These are phyloP conservation scores for Senna tora DNA, from an alignment of 306 rosid species.

Conservation along the genomic window DNA sequence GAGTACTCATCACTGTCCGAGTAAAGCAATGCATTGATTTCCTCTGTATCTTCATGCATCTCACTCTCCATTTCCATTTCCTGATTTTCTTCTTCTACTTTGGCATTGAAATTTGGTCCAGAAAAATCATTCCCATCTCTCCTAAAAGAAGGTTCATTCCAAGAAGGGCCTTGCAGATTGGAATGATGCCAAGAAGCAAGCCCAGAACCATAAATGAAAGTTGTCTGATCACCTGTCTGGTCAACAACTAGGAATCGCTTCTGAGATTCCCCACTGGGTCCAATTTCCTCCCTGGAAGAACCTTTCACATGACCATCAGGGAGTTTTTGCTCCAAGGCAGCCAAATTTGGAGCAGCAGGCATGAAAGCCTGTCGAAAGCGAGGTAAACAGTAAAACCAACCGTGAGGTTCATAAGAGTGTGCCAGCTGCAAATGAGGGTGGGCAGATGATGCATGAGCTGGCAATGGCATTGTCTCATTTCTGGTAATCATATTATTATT, in stretches of 20 bases:
- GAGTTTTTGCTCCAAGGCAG: constrained; percentile 36
- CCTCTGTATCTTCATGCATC: constrained; percentile 93
- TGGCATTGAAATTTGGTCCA: constrained; percentile 51
- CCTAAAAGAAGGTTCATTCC: constrained; percentile 38
- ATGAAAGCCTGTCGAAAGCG: constrained; percentile 55
- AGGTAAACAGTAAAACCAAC: constrained; percentile 80
- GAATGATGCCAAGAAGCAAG: constrained; percentile 56
- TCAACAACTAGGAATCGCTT: constrained; percentile 76
- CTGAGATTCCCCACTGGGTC: constrained; percentile 42
- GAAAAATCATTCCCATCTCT: constrained; percentile 41
- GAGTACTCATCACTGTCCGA: constrained; percentile 68
- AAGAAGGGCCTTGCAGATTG: constrained; percentile 33
- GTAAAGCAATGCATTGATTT: constrained; percentile 88
- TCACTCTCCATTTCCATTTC: constrained; percentile 62
- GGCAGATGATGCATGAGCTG: constrained; percentile 44
- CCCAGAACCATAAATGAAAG: constrained; percentile 64
- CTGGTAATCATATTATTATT: constrained; percentile 31
- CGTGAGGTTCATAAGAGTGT: constrained; percentile 60
- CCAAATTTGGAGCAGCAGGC: constrained; percentile 48
- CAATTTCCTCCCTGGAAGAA: constrained; percentile 33
- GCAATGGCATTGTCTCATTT: constrained; percentile 53
- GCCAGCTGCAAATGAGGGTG: constrained; percentile 52
- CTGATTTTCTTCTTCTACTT: constrained; percentile 50
- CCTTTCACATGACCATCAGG: constrained; percentile 36
- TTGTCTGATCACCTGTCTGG: constrained; percentile 69